phyloP scores from a whole-genome alignment of 139 green algal genomes.

The Gonium pectorale region DNA sequence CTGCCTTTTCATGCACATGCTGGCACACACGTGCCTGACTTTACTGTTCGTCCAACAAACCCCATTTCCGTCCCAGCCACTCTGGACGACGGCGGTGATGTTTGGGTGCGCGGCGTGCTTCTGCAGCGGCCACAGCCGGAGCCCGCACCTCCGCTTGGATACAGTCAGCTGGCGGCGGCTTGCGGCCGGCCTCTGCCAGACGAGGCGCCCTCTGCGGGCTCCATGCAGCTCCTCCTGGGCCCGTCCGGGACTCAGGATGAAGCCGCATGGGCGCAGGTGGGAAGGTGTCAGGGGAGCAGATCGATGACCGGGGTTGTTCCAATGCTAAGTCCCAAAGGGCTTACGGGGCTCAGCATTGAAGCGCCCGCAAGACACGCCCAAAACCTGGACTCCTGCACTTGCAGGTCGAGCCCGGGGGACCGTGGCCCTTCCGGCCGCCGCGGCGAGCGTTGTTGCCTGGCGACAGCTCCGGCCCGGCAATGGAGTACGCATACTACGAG shows the following conservation, averaged over 20 bases:
- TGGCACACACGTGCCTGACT: too few relatives aligned
- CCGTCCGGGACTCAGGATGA: not conserved
- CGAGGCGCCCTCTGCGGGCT: not conserved
- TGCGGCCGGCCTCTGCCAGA: too few relatives aligned
- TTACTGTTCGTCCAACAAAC: too few relatives aligned
- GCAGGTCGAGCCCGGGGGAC: not conserved
- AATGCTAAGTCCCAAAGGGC: too few relatives aligned
- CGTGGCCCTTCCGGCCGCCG: not conserved
- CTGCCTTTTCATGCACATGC: too few relatives aligned
- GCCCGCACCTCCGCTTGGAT: not conserved
- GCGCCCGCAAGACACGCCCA: too few relatives aligned
- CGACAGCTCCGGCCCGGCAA: not conserved
- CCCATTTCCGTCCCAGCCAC: too few relatives aligned
- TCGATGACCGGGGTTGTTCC: too few relatives aligned
- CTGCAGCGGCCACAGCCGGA: not conserved
- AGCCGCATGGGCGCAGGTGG: not conserved
- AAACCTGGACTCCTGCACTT: too few relatives aligned
- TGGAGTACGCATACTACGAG: constrained; percentile 6
- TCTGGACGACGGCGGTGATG: not conserved
- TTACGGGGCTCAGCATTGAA: too few relatives aligned
- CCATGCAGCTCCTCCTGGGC: not conserved
- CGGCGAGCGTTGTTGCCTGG: not conserved
- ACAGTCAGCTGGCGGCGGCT: not conserved
- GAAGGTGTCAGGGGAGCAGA: too few relatives aligned
- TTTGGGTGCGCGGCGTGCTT: not conserved